phyloP scores from a whole-genome alignment of 441 rosid genomes.

The Erysimum pusillum region DNA sequence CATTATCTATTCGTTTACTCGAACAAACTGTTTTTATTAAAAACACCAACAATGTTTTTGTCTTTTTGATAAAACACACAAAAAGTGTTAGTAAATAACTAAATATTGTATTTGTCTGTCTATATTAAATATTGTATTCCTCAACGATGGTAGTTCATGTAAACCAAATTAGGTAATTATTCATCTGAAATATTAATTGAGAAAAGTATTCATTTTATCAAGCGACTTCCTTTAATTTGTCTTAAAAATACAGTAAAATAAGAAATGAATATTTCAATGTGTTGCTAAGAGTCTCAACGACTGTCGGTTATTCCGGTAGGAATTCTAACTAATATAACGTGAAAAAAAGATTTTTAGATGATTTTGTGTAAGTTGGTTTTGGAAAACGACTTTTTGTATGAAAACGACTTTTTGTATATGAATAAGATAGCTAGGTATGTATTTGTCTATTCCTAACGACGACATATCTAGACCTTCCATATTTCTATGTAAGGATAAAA shows the following conservation, averaged over 20 bases:
- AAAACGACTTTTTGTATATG: conserved; percentile 19
- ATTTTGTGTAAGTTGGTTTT: conserved; percentile 29
- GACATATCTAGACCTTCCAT: conserved; percentile 23
- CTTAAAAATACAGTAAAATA: not conserved
- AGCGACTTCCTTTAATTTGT: not conserved
- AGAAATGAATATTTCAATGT: conserved; percentile 15
- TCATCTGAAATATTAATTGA: not conserved
- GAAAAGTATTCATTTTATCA: conserved; percentile 2
- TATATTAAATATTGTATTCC: not conserved
- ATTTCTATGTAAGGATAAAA: conserved; percentile 6
- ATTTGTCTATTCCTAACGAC: conserved; percentile 31
- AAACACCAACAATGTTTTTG: too few species aligned
- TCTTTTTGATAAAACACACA: not conserved
- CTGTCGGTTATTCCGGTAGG: conserved; percentile 30
- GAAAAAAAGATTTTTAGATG: conserved; percentile 7
- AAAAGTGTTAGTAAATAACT: not conserved
- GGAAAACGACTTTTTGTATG: conserved; percentile 18
- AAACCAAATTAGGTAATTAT: not conserved
- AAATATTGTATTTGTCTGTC: conserved; percentile 3
- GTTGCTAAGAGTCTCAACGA: conserved; percentile 21
- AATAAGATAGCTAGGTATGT: conserved; percentile 13
- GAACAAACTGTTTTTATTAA: not conserved
- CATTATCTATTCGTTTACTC: conserved; percentile 34
- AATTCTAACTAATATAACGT: conserved; percentile 25
- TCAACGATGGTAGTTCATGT: conserved; percentile 6